Base-by-base conservation (phyloP, 805 yeast species). In the Candida ascalaphidarum region DNA sequence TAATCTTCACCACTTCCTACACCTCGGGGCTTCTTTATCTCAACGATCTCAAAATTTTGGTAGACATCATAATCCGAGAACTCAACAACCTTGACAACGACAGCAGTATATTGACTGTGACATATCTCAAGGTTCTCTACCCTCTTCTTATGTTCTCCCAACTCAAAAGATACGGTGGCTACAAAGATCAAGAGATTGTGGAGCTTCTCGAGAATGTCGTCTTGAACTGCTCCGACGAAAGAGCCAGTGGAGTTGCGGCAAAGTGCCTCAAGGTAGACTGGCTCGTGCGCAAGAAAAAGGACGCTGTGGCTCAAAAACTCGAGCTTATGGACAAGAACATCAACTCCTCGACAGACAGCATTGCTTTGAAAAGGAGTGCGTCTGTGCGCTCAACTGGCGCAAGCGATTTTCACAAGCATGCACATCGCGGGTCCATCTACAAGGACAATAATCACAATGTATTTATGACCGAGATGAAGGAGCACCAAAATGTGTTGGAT, bases 31-130 rank as follows among this genome's bases (percentile, higher is more conserved):
- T 78, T 41, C 72, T 85, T 27, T 88, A 88, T 47, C 61, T 83
- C 36, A 88, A 88, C 43, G 97, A 88, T 48, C 55, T 88, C 33
- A 77, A 80, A 41, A 94, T 88, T 5, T 67, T 88, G 32, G 76
- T 81, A 10, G 95, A 85, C 44, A 86, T 88, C 7, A 63, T 88
- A 29, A 64, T 88, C 2, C 60, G 97, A 29, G 95, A 88, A 46
- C 60, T 89, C 30, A 70, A 71, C 39, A 77, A 88, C 43, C 52
- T 84, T 22, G 71, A 86, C 14, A 54, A 77, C 22, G 72, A 82
- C 30, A 77, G 78, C 44, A 74, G 85, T 8, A 35, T 52, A 13
- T 36, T 62, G 20, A 46, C 56, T 5, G 37, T 60, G 16, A 55
- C 65, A 2, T 85, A 80, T 43, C 54, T 88, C 23, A 65, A 92